phyloP scores from a whole-genome alignment of 1,284 basidiomycete genomes.

The Sporisorium scitamineum region DNA sequence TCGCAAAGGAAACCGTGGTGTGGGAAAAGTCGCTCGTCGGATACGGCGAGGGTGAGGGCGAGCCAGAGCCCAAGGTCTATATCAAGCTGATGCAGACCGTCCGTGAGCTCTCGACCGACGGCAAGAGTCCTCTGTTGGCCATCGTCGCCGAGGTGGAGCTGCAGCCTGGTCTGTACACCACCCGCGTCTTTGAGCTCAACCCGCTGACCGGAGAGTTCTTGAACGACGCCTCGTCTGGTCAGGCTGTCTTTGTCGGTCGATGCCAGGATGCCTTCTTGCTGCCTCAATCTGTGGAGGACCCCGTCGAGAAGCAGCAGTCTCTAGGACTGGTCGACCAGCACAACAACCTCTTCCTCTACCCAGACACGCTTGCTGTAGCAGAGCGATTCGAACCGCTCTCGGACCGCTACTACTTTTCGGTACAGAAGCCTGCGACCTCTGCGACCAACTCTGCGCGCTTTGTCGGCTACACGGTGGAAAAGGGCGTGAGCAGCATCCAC shows the following conservation, averaged over 20 bases:
- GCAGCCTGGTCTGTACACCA: conserved; percentile 40
- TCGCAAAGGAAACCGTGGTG: conserved; percentile 70
- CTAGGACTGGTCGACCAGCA: conserved; percentile 76
- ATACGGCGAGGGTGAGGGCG: conserved; percentile 63
- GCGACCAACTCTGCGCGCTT: conserved; percentile 20
- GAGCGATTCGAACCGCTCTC: conserved; percentile 43
- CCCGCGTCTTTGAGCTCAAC: conserved; percentile 65
- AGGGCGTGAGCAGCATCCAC: conserved; percentile 38
- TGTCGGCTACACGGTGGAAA: conserved; percentile 45
- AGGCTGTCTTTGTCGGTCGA: conserved; percentile 46
- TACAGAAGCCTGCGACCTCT: conserved; percentile 13
- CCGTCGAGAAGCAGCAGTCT: conserved; percentile 70
- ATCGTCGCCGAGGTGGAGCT: conserved; percentile 62
- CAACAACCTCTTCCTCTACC: conserved; percentile 67
- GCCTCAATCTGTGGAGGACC: conserved; percentile 43
- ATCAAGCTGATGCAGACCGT: conserved; percentile 59
- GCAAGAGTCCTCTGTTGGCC: conserved; percentile 52
- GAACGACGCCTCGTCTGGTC: conserved; percentile 43
- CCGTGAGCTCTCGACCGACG: conserved; percentile 54
- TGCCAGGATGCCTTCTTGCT: conserved; percentile 58
- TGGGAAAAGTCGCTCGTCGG: conserved; percentile 68
- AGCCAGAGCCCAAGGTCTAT: conserved; percentile 48
- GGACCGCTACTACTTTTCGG: conserved; percentile 40
- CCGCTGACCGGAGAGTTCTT: conserved; percentile 63
- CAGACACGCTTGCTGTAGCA: conserved; percentile 47